These are phyloP conservation scores for Neonectria punicea DNA, from an alignment of 2,329 filamentous ascomycete genomes.

Conservation along the genomic window DNA sequence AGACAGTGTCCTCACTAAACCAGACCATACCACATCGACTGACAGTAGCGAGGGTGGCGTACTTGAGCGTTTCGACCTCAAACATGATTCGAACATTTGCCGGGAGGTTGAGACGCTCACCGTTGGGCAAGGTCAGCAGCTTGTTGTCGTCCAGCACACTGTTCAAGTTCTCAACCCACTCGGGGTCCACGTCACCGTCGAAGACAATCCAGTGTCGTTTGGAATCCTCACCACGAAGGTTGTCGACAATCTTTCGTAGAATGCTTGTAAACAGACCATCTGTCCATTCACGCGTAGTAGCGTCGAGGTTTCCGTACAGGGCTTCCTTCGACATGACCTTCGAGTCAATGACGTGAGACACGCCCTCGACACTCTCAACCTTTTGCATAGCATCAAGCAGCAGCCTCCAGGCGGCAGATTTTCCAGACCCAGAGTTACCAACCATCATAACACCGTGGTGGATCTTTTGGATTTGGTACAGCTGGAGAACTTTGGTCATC, in stretches of 20 bases:
- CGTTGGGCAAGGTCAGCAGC: constrained; percentile 93
- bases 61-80: constrained; percentile 97
- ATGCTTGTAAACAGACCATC: constrained; percentile 99
- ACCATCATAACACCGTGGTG: constrained; percentile 99
- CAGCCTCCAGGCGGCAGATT: constrained; percentile 94
- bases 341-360: constrained; percentile 97
- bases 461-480: constrained; percentile 97
- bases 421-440: constrained; percentile 95
- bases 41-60: constrained; percentile 97
- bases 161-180: constrained; percentile 99
- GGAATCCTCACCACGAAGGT: constrained; percentile 93
- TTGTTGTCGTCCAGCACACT: constrained; percentile 99
- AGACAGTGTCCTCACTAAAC: constrained; percentile 99
- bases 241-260: constrained; percentile 97
- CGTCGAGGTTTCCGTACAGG: constrained; percentile 94
- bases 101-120: constrained; percentile 94
- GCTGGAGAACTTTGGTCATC: constrained; percentile 96
- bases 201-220: constrained; percentile 99
- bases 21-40: constrained; percentile 99
- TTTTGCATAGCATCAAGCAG: constrained; percentile 90
- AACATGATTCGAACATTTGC: constrained; percentile 99
- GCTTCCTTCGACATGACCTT: constrained; percentile 99
- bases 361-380: constrained; percentile 90
- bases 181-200: constrained; percentile 97
- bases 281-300: constrained; percentile 98